Evolutionary conservation across 2,329 filamentous ascomycete genomes (phyloP), one percentile per base, ranked within the genome.

Genomic region (Cordyceps militaris): DNA sequence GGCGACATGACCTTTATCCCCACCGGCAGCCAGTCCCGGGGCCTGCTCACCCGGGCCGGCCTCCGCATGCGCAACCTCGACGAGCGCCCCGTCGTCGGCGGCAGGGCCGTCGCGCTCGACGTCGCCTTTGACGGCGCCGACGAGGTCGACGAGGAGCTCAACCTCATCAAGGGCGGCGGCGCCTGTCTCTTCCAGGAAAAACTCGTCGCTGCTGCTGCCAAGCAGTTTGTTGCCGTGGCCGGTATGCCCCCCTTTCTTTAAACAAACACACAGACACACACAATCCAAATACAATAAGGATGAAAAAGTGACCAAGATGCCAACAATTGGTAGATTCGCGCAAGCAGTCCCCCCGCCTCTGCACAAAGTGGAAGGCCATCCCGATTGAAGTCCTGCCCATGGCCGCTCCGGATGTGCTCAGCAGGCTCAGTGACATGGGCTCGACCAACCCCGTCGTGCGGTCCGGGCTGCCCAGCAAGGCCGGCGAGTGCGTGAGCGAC

Each of bases 131-230:
- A 99, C 69, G 94, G 94, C 56, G 94, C 94, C 4, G 94, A 99
- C 70, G 94, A 99, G 76, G 91, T 99, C 32, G 94, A 99, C 70
- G 86, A 90, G 48, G 89, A 95, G 54, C 76, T 99, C 60, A 99
- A 97, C 74, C 91, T 93, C 69, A 97, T 99, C 77, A 97, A 97
- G 77, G 94, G 94, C 56, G 94, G 94, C 51, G 94, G 94, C 59
- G 94, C 91, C n/a, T 99, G 94, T 73, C 76, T 97, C 58, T 96
- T 96, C 76, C 94, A 97, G 73, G 94, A 99, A 76, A 99, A 99
- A 78, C 79, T 99, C 36, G 92, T 99, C 4, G 92, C 92, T 5
- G 84, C 90, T 60, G 83, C 88, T 51, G 87, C 91, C 3, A 88
- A 85, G 73, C 89, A 89, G 69, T 96, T 97, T 67, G 80, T 97